A percentile compares a stretch with the other conserved stretches of the same genome.
Evolutionary conservation across 1,139 yeast genomes (phyloP).

Genomic region (Geotrichum restrictum): DNA sequence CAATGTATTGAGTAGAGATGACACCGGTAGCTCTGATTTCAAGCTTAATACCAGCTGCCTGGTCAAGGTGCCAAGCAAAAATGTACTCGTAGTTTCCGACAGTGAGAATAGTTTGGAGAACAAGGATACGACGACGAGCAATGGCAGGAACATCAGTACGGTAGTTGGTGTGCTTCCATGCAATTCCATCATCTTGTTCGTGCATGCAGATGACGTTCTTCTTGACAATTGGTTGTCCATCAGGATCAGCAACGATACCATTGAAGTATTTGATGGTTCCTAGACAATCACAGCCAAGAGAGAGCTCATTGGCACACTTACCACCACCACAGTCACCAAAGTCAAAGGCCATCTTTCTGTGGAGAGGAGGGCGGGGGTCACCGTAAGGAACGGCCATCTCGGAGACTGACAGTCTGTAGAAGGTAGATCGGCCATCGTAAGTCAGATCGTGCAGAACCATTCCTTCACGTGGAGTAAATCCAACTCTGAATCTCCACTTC

Average conservation of each 20-base stretch:
- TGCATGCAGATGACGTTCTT: constrained; percentile 84
- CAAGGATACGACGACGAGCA: constrained; percentile 81
- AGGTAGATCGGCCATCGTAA: constrained; percentile 76
- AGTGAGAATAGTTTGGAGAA: constrained; percentile 81
- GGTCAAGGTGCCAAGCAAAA: constrained; percentile 71
- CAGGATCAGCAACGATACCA: constrained; percentile 54
- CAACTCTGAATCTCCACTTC: constrained; percentile 82
- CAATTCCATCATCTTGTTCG: constrained; percentile 79
- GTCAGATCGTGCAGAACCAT: constrained; percentile 70
- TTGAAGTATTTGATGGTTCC: constrained; percentile 82
- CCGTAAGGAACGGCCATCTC: constrained; percentile 95
- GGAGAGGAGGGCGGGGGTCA: constrained; percentile 85
- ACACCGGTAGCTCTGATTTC: constrained; percentile 90
- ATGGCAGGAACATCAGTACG: constrained; percentile 70
- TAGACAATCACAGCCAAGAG: constrained; percentile 83
- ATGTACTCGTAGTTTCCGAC: constrained; percentile 89
- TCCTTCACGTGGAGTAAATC: constrained; percentile 78
- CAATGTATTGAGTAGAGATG: constrained; percentile 65
- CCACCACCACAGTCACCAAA: constrained; percentile 92
- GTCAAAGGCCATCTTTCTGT: constrained; percentile 89
- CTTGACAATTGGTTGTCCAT: constrained; percentile 62
- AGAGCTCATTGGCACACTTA: constrained; percentile 66
- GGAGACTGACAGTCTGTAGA: constrained; percentile 72
- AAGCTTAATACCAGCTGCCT: constrained; percentile 77
- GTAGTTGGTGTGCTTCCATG: constrained; percentile 81